phyloP scores from a whole-genome alignment of 2,329 filamentous ascomycete genomes.

The Paraphaeosphaeria sporulosa region DNA sequence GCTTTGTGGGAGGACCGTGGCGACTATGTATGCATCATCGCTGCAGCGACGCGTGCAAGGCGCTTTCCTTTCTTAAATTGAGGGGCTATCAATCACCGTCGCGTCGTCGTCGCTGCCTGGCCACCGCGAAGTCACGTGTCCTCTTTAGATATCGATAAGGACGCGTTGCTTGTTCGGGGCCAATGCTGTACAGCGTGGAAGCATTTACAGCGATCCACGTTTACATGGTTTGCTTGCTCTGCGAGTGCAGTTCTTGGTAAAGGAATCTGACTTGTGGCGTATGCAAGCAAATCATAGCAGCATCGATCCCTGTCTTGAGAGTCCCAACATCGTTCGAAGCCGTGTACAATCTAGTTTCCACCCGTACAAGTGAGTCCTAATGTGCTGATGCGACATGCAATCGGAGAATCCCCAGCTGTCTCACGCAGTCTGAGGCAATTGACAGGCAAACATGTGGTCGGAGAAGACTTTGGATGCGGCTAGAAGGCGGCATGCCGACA shows the following conservation, averaged over 20 bases:
- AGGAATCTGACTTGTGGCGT: background rate
- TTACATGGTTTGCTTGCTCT: too few species aligned
- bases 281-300: background rate
- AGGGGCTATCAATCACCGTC: constrained; percentile 5
- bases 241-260: background rate
- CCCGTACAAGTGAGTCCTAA: background rate
- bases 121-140: constrained; percentile 18
- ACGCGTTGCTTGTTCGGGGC: background rate
- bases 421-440: background rate
- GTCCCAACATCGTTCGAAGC: too few species aligned
- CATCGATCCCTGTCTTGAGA: too few species aligned
- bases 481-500: constrained; percentile 32
- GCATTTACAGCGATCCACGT: too few species aligned
- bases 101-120: constrained; percentile 2
- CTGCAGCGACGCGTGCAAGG: background rate
- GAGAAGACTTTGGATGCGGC: constrained; percentile 36
- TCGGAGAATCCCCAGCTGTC: background rate
- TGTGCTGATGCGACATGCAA: background rate
- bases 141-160: constrained; percentile 18
- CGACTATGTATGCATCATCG: constrained; percentile 14
- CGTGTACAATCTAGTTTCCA: too few species aligned
- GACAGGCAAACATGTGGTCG: constrained; percentile 26
- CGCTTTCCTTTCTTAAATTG: background rate
- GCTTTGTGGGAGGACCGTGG: constrained; percentile 10
- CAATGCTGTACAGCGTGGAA: background rate